Percentiles rank a stretch among this genome's conserved stretches.
These are phyloP conservation scores for Paraglomus brasilianum DNA, from an alignment of 192 early-diverging fungal genomes.

Conservation along the genomic window DNA sequence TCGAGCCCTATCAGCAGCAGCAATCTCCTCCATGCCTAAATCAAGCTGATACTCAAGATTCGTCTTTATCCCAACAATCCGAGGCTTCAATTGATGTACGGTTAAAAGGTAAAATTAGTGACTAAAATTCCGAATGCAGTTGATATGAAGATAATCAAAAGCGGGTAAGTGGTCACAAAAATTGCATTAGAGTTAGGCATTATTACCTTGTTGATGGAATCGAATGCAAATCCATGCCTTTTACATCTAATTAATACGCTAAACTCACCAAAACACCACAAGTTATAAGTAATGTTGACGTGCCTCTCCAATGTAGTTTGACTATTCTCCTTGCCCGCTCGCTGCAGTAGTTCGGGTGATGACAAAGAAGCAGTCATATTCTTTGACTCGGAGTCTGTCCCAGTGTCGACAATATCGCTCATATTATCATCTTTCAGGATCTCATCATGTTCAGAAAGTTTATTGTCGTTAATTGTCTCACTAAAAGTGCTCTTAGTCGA, in stretches of 20 bases:
- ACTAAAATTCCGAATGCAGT: background rate
- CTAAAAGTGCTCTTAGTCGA: no score
- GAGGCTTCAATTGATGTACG: conserved; percentile 6
- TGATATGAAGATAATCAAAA: background rate
- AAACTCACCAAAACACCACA: conserved; percentile 38
- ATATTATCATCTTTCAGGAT: no score
- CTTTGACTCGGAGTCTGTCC: no score
- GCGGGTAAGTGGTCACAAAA: background rate
- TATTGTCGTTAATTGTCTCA: no score
- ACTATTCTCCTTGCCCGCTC: no score
- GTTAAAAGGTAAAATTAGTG: background rate
- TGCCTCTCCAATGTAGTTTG: background rate
- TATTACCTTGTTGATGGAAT: background rate
- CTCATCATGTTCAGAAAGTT: no score
- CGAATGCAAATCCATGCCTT: conserved; percentile 21
- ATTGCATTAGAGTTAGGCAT: no score
- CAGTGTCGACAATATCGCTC: no score
- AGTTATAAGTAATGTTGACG: conserved; percentile 7
- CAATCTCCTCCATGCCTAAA: conserved; percentile 31
- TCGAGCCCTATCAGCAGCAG: conserved; percentile 31
- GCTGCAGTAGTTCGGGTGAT: no score
- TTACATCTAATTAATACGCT: conserved; percentile 34
- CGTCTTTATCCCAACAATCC: conserved; percentile 31
- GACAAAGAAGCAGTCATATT: no score
- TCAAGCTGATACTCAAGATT: conserved; percentile 42